These are phyloP conservation scores for Colletotrichum nymphaeae DNA, from an alignment of 2,329 filamentous ascomycete species.

Conservation along the genomic window DNA sequence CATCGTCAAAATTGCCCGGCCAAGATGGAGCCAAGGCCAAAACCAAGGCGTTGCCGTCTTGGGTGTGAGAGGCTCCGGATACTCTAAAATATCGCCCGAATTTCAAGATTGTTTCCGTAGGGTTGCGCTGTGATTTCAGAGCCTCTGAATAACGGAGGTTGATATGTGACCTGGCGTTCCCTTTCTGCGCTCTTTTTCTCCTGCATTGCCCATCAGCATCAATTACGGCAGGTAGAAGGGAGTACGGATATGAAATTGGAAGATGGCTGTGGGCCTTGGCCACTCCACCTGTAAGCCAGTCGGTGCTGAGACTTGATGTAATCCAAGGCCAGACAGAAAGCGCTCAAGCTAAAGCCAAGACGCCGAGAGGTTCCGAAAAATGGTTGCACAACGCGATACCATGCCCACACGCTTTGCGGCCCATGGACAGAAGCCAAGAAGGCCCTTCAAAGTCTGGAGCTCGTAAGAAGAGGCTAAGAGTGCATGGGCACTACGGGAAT, in stretches of 20 bases:
- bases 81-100: background rate
- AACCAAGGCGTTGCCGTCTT: conserved; percentile 20
- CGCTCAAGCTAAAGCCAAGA: conserved; percentile 28
- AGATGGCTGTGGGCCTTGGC: conserved; percentile 23
- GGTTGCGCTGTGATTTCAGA: conserved; percentile 18
- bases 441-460: conserved; percentile 27
- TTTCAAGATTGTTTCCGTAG: background rate
- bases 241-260: conserved; percentile 9
- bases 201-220: conserved; percentile 9
- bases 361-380: conserved; percentile 26
- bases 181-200: background rate
- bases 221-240: background rate
- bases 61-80: background rate
- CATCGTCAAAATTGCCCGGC: conserved; percentile 23
- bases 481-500: conserved; percentile 24
- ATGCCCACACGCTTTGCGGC: conserved; percentile 3
- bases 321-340: conserved; percentile 26
- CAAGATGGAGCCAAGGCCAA: conserved; percentile 23
- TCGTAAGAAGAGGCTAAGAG: conserved; percentile 25
- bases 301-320: conserved; percentile 32
- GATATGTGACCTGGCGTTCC: background rate
- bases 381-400: conserved; percentile 7
- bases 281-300: conserved; percentile 6
- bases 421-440: conserved; percentile 1
- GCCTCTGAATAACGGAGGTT: conserved; percentile 1